phyloP scores from a whole-genome alignment of 805 yeast species.

The Schizosaccharomyces lindneri region DNA sequence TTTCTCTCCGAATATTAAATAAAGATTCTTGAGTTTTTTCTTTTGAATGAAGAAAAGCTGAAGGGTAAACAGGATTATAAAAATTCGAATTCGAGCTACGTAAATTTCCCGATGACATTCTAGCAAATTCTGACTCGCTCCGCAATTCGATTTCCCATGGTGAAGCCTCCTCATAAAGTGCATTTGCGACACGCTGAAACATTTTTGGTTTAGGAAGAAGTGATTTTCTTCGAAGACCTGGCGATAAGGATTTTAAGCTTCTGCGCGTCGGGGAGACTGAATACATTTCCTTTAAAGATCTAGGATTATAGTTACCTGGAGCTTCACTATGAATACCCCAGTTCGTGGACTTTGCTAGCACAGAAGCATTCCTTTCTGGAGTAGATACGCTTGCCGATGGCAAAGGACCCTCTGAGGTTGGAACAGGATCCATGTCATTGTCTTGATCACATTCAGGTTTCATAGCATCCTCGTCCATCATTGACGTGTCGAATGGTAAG shows the following conservation, averaged over 20 bases:
- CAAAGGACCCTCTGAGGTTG: too few species aligned
- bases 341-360: background rate
- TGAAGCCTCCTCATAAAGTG: background rate
- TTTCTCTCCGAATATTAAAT: too few species aligned
- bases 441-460: background rate
- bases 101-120: background rate
- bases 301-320: background rate
- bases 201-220: background rate
- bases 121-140: background rate
- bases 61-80: too few species aligned
- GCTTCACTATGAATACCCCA: background rate
- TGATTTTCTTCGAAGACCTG: background rate
- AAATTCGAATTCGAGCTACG: too few species aligned
- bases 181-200: background rate
- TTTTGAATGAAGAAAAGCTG: too few species aligned
- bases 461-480: background rate
- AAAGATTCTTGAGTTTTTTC: too few species aligned
- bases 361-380: background rate
- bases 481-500: background rate
- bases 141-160: background rate
- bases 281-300: background rate
- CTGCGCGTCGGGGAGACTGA: background rate
- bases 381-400: too few species aligned
- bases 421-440: too few species aligned
- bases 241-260: background rate